Base-by-base conservation (phyloP, 345 rosid genomes). In the Salix udensis region DNA sequence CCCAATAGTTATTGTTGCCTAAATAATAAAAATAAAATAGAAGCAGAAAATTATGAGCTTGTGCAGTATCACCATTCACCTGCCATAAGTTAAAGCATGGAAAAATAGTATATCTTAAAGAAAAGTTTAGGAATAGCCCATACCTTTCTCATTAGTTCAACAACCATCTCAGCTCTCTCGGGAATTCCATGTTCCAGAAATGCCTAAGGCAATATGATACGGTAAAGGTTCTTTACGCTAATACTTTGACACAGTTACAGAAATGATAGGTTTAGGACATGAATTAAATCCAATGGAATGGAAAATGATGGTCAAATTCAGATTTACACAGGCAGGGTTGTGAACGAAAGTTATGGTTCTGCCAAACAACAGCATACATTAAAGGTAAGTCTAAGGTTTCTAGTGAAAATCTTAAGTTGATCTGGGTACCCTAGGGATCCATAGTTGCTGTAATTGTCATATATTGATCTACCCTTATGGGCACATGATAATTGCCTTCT, bases 1-100 rank as follows among this genome's bases (percentile, higher is more conserved):
- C 97, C 97, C 95, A 5, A 94, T 92, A 77, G 87, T 88, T 76
- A 94, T 83, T 36, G 85, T 89, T 65, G 92, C 97, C 98, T 94
- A 82, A 72, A 50, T 39, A 71, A 62, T 48, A 65, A 67, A 30
- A 70, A 34, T 34, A 34, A 5, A 73, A 61, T 58, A 7, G 15
- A 48, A 65, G 44, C 2, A 16, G 4, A 39, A 21, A 30, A 82
- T 21, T 55, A 10, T 40, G 44, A 40, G 10, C 13, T 9, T 40
- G 12, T 40, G 44, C 44, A 11, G 44, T 55, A 55, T 55, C 62
- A 55, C 62, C 62, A 55, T 55, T n/a, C 28, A n/a, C 23, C 50
- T 44, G 50, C 18, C 16, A 44, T 44, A 12, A 23, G 62, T 55
- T n/a, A 9, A 55, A n/a, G 62, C 62, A 55, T 9, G 10, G 6